phyloP scores from a whole-genome alignment of 352 stramenopile species.

The Globisporangium lucens region DNA sequence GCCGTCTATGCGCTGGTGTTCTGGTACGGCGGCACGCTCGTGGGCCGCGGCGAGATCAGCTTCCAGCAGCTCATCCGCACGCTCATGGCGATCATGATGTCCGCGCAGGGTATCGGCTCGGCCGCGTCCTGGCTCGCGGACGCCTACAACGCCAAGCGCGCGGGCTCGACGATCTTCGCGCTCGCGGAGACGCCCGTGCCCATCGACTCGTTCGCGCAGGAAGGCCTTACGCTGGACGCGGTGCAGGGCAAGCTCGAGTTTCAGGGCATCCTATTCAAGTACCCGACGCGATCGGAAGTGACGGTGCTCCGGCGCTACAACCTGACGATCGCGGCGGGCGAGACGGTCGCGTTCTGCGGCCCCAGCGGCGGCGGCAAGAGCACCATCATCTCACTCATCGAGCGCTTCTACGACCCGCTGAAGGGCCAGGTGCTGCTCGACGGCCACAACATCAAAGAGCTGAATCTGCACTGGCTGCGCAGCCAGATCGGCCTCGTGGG shows the following conservation, averaged over 20 bases:
- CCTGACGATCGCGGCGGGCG: conserved; percentile 19
- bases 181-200: not conserved
- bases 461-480: conserved; percentile 30
- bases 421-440: conserved; percentile 24
- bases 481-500: conserved; percentile 29
- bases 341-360: conserved; percentile 29
- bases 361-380: conserved; percentile 29
- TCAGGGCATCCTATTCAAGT: conserved; percentile 21
- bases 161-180: conserved; percentile 8
- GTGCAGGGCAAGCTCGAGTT: conserved; percentile 24
- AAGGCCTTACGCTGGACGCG: not conserved
- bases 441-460: conserved; percentile 13
- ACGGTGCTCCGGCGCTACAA: conserved; percentile 21
- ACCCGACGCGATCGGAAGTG: conserved; percentile 24
- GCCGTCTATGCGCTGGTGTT: conserved; percentile 48
- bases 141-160: conserved; percentile 32
- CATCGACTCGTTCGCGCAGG: conserved; percentile 12
- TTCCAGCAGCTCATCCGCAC: conserved; percentile 46
- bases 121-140: conserved; percentile 28
- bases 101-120: conserved; percentile 29
- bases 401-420: conserved; percentile 32
- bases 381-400: conserved; percentile 27
- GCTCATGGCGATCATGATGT: conserved; percentile 55
- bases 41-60: conserved; percentile 30
- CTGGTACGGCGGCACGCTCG: conserved; percentile 51